Percentiles rank a stretch among this genome's conserved stretches.
phyloP scores from a whole-genome alignment of 2,329 filamentous ascomycete species.

The Bipolaris victoriae region DNA sequence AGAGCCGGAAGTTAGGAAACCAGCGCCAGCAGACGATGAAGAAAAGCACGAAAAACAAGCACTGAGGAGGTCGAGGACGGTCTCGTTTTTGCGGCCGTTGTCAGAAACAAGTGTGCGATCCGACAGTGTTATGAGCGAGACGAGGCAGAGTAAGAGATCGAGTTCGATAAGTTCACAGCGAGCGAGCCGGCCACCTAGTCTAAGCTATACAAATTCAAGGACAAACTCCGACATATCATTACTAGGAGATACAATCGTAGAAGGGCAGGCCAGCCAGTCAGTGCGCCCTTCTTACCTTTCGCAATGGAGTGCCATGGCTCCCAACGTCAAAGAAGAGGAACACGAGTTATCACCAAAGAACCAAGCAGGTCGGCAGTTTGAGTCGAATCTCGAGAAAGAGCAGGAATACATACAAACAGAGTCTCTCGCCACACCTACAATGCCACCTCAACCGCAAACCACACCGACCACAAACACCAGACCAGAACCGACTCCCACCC shows the following conservation, averaged over 20 bases:
- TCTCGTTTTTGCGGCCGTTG: conserved; percentile 37
- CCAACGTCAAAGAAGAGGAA: neutral
- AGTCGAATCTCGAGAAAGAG: neutral
- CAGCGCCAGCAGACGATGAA: conserved; percentile 13
- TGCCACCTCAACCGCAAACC: neutral
- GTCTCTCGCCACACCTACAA: neutral
- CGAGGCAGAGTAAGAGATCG: conserved; percentile 21
- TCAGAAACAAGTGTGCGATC: conserved; percentile 30
- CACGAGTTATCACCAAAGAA: neutral
- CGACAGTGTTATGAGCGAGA: conserved; percentile 16
- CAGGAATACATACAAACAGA: neutral
- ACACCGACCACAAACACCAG: neutral
- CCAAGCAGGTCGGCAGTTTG: neutral
- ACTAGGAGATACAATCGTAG: conserved; percentile 12
- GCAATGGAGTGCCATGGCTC: conserved; percentile 3
- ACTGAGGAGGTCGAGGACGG: conserved; percentile 37
- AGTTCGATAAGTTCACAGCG: conserved; percentile 26
- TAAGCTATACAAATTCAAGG: conserved; percentile 29
- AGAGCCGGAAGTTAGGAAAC: conserved; percentile 37
- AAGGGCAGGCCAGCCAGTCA: conserved; percentile 7
- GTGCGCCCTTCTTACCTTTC: conserved; percentile 16
- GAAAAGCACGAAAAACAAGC: conserved; percentile 30
- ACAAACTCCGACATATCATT: conserved; percentile 31
- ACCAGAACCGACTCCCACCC: neutral
- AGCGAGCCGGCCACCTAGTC: conserved; percentile 29